Conservation (phyloP, 1,284 basidiomycete species). For the Sporisorium iseilematis-ciliati region DNA sequence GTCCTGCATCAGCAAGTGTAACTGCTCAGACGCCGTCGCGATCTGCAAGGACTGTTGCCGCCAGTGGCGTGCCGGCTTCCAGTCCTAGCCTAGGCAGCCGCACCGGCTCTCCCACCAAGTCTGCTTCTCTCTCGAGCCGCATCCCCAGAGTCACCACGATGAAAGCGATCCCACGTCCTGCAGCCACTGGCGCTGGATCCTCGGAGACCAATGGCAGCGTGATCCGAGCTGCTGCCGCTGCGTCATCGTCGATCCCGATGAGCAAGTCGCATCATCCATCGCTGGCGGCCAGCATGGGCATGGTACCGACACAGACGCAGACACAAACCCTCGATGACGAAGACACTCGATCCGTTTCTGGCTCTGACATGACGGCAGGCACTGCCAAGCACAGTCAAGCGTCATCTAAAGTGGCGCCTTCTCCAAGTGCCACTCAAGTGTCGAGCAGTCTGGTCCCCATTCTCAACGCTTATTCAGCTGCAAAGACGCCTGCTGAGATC, state of each 20-base stretch:
- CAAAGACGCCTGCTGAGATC: conserved; percentile 63
- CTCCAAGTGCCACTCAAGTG: conserved; percentile 31
- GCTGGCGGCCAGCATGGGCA: conserved; percentile 63
- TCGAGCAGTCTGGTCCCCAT: conserved; percentile 55
- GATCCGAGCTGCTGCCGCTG: conserved; percentile 31
- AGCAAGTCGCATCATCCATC: conserved; percentile 59
- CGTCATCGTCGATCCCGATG: conserved; percentile 35
- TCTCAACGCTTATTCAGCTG: conserved; percentile 62
- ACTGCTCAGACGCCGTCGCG: conserved; percentile 30
- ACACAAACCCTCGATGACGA: conserved; percentile 30
- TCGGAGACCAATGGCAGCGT: conserved; percentile 31
- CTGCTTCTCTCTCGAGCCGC: conserved; percentile 46
- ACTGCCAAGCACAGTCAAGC: conserved; percentile 23
- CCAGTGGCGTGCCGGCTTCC: conserved; percentile 16
- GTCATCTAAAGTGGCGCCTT: conserved; percentile 31
- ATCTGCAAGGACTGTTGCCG: conserved; percentile 12
- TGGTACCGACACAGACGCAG: conserved; percentile 20
- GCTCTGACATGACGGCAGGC: conserved; percentile 38
- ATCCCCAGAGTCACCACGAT: conserved; percentile 55
- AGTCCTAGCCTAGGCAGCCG: conserved; percentile 32
- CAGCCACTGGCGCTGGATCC: conserved; percentile 5
- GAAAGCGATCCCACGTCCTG: conserved; percentile 26
- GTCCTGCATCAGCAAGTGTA: background rate
- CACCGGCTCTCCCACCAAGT: conserved; percentile 35
- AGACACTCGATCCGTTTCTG: conserved; percentile 35